phyloP scores from a whole-genome alignment of 108 stramenopile genomes.

The Bacterosira constricta region DNA sequence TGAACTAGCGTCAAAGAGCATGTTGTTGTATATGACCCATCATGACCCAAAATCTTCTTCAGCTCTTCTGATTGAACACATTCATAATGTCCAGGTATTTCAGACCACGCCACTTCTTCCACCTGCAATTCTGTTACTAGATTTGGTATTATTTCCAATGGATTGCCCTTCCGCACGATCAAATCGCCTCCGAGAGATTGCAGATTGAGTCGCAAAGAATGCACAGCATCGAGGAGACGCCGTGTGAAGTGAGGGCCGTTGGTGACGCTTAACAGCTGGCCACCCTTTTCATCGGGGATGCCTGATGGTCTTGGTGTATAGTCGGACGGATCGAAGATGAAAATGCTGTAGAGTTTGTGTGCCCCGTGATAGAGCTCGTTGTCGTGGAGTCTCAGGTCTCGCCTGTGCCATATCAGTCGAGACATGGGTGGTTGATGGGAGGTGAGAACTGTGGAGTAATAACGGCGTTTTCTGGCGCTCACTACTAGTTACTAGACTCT shows the following conservation, averaged over 20 bases:
- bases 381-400: slow-evolving; percentile 65
- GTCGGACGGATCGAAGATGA: slow-evolving; percentile 56
- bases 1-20: slow-evolving; percentile 58
- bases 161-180: slow-evolving; percentile 57
- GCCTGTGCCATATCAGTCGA: slow-evolving; percentile 72
- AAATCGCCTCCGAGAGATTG: slow-evolving; percentile 51
- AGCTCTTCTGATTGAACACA: slow-evolving; percentile 29
- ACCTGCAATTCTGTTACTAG: slow-evolving; percentile 38
- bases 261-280: slow-evolving; percentile 29
- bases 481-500: too few relatives aligned
- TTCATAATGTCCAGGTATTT: slow-evolving; percentile 67
- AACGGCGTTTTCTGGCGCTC: too few relatives aligned
- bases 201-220: slow-evolving; percentile 38
- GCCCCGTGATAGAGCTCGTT: slow-evolving; percentile 53
- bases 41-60: not conserved
- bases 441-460: too few relatives aligned
- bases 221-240: slow-evolving; percentile 50
- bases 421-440: too few relatives aligned
- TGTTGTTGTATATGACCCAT: slow-evolving; percentile 34
- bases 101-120: slow-evolving; percentile 56
- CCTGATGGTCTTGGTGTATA: slow-evolving; percentile 50
- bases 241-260: slow-evolving; percentile 59
- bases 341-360: slow-evolving; percentile 42
- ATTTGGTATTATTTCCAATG: slow-evolving; percentile 40
- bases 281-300: slow-evolving; percentile 10